Evolutionary conservation across 73 alveolate species (phyloP), one percentile per base, ranked within the genome.

Genomic region (Paramecium tetraurelia): DNA sequence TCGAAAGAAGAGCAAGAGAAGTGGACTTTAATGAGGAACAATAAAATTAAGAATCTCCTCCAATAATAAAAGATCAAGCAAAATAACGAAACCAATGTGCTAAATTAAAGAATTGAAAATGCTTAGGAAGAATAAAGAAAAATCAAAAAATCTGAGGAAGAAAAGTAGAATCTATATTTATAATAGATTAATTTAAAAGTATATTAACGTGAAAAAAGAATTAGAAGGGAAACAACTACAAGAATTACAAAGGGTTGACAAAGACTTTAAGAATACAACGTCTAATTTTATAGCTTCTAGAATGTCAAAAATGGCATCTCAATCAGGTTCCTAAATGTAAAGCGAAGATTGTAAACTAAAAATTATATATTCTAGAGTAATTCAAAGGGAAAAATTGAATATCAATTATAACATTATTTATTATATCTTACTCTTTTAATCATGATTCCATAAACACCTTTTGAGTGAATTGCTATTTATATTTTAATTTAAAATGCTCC

Each of bases 111-210:
- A 68, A 86, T 86, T 38, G 46, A 59, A 27, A 43, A 68, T 40
- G 93, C 88, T 2, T n/a, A 31, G 18, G 93, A 86, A 18, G 93
- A 86, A 38, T 40, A 86, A 63, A 86, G 71, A 46, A 86, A 86
- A 41, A 86, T 63, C 2, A 86, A 72, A 68, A 59, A 72, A 59
- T 18, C 59, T 9, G 93, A 86, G 7, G 76, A 63, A 41, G 93
- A 86, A 21, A 86, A 59, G 93, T 86, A 86, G 3, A 11, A 2
- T 24, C 9, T 16, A 20, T 10, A 3, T 53, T 7, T 4, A 16
- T 48, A 4, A 21, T 58, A 85, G 93, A 12, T 57, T 85, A 18
- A 58, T 36, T 8, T 35, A 85, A 85, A 85, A 85, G 27, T 85
- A 85, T 21, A 85, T 14, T 8, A 85, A 85, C 59, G 85, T 85